Conservation (phyloP, 768 basidiomycete species). For the Daedaleopsis nitida region DNA sequence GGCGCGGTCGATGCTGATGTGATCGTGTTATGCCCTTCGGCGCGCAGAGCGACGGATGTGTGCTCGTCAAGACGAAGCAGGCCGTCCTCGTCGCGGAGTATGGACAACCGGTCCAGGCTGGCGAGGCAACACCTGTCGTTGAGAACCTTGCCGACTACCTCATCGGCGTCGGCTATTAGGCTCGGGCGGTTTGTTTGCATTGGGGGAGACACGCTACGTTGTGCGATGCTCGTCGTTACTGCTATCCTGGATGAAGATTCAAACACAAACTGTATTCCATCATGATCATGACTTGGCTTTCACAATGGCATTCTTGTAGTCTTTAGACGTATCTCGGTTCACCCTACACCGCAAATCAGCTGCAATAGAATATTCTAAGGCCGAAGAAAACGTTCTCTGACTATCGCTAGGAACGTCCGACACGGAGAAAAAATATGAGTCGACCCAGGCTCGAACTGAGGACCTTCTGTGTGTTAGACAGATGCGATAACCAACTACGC, state of each 20-base stretch:
- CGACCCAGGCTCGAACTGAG: not conserved
- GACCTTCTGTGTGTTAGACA: slow-evolving; percentile 55
- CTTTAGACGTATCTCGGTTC: not conserved
- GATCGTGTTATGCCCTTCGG: not conserved
- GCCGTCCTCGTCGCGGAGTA: slow-evolving; percentile 87
- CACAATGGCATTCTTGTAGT: slow-evolving; percentile 16
- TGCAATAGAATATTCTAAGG: no score
- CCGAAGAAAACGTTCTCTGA: not conserved
- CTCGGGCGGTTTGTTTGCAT: not conserved
- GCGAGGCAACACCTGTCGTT: slow-evolving; percentile 66
- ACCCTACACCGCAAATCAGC: not conserved
- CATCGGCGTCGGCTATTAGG: slow-evolving; percentile 56
- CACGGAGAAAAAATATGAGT: not conserved
- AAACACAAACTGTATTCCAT: slow-evolving; percentile 10
- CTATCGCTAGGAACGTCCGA: no score
- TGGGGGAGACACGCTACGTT: not conserved
- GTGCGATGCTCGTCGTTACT: slow-evolving; percentile 9
- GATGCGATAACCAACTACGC: slow-evolving; percentile 86
- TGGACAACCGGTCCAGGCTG: slow-evolving; percentile 58
- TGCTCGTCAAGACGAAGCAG: slow-evolving; percentile 79
- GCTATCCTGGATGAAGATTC: slow-evolving; percentile 17
- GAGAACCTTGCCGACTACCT: slow-evolving; percentile 81
- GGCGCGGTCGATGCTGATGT: not conserved
- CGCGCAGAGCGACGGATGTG: slow-evolving; percentile 67
- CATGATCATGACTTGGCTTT: slow-evolving; percentile 13